Conservation (phyloP, 805 yeast species). For the Candida mattraensis region DNA sequence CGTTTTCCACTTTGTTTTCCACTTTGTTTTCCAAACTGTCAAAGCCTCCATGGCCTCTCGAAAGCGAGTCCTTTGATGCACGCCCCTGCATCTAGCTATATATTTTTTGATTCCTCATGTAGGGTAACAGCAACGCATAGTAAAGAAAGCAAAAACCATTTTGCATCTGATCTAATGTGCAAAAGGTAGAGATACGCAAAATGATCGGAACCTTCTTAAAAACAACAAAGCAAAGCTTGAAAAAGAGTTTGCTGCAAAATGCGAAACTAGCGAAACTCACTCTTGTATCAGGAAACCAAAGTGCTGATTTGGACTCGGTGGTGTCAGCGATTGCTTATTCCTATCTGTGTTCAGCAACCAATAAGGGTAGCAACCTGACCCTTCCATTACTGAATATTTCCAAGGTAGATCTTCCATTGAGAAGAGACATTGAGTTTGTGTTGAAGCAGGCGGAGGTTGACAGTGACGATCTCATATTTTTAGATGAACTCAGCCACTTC, state of each 20-base stretch:
- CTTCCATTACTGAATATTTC: constrained; percentile 81
- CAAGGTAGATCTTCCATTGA: constrained; percentile 57
- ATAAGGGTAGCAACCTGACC: constrained; percentile 30
- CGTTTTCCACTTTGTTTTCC: too few species aligned
- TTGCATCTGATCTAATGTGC: too few species aligned
- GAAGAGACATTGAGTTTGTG: constrained; percentile 69
- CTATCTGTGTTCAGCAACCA: constrained; percentile 40
- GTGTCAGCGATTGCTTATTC: constrained; percentile 74
- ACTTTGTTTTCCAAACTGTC: too few species aligned
- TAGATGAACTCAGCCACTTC: constrained; percentile 57
- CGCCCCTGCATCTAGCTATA: too few species aligned
- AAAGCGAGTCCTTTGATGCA: too few species aligned
- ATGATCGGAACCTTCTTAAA: neutral
- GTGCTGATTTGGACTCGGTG: constrained; percentile 88
- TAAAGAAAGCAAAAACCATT: too few species aligned
- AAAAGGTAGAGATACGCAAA: too few species aligned
- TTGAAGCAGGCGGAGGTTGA: constrained; percentile 48
- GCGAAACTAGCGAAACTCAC: too few species aligned
- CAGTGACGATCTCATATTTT: constrained; percentile 52
- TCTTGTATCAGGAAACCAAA: constrained; percentile 77
- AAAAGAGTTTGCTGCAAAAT: constrained; percentile 1
- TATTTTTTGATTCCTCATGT: too few species aligned
- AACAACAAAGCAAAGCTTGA: constrained; percentile 2
- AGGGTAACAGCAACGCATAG: too few species aligned
- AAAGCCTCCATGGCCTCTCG: too few species aligned